These are phyloP conservation scores for Themeda triandra DNA, from an alignment of 176 grass and related monocot species.

Conservation along the genomic window DNA sequence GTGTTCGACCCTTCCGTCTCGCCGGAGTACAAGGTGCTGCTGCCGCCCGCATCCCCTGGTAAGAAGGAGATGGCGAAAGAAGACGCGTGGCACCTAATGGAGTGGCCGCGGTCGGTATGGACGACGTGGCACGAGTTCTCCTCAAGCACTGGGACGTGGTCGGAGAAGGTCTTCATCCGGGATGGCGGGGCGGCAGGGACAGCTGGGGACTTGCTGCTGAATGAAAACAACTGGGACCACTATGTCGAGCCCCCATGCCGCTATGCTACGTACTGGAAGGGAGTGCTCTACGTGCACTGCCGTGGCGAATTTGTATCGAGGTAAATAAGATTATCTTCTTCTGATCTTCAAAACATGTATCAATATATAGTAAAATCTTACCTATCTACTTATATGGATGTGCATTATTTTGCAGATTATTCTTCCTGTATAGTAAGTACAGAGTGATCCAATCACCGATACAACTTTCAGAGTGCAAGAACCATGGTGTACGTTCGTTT, in stretches of 20 bases:
- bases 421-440: not conserved
- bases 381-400: too few relatives aligned
- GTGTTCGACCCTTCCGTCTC: too few relatives aligned
- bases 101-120: too few relatives aligned
- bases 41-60: fast-evolving
- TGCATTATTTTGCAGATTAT: not conserved
- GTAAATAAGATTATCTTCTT: not conserved
- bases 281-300: not conserved
- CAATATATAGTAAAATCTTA: too few relatives aligned
- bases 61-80: too few relatives aligned
- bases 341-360: too few relatives aligned
- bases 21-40: too few relatives aligned
- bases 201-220: too few relatives aligned
- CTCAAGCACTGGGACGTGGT: not conserved
- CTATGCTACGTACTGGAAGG: not conserved
- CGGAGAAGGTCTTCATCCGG: not conserved
- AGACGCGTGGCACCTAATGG: too few relatives aligned
- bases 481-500: not conserved
- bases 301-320: not conserved
- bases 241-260: not conserved
- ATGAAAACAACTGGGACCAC: too few relatives aligned
- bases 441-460: not conserved
- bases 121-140: not conserved
- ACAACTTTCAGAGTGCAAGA: not conserved
- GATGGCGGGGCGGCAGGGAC: not conserved